Evolutionary conservation across 345 rosid genomes (phyloP), one percentile per base, ranked within the genome.

Genomic region (Populus simonii): DNA sequence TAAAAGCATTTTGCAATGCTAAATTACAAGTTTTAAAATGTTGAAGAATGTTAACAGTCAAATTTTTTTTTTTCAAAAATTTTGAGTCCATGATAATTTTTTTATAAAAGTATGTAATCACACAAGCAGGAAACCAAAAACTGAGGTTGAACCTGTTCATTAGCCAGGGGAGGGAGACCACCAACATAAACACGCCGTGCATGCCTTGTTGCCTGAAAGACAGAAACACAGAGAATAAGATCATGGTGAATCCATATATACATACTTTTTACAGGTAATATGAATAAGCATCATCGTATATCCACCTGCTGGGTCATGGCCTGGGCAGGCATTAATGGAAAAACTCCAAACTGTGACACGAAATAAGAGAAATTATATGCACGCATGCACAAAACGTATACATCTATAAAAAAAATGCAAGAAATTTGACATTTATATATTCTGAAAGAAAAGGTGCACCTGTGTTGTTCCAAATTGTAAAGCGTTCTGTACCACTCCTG

Each of bases 291-390:
- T 3, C n/a, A 25, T 41, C 8, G 7, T 43, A 11, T 41, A 69
- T 69, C 18, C 27, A 84, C 87, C 89, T 87, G 89, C 67, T 87
- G 89, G 66, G 89, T 87, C 89, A 87, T 87, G 49, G 86, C 86
- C 67, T 87, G 89, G 12, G 74, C 72, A 17, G 89, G 89, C 86
- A 87, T 81, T 74, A 87, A 35, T 47, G 87, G 80, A 59, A 83
- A 67, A 69, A 82, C 71, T 18, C 86, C 85, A 43, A 85, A 76
- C 83, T 82, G 76, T 74, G 43, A 55, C 80, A 80, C 59, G 66
- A 7, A 27, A 70, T 59, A 70, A 61, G 9, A 75, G 39, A 51
- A 61, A 4, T 65, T 22, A 39, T 53, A 53, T 53, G 66, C 27
- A 74, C 38, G 74, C 41, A 23, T 65, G 29, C 39, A 5, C 33